Conservation (phyloP, 2,329 filamentous ascomycete species). For the Lojkania enalia region DNA sequence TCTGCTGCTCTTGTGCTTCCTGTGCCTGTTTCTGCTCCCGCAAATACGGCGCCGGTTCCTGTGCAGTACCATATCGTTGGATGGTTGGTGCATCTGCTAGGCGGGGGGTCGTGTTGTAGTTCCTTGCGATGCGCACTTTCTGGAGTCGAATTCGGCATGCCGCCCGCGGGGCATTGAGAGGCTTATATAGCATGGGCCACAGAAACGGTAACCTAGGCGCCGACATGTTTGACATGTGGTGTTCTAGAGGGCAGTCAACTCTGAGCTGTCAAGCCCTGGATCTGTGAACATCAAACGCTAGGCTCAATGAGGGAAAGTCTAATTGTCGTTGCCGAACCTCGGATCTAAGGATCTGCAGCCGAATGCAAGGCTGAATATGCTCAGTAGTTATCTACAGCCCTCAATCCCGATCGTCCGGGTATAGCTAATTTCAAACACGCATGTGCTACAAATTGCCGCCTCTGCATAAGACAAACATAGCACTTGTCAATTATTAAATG, state of each 20-base stretch:
- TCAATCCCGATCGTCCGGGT: too few species aligned
- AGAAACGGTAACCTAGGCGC: conserved; percentile 51
- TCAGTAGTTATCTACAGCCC: too few species aligned
- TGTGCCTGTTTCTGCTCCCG: conserved; percentile 15
- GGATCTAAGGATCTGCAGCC: too few species aligned
- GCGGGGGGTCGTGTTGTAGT: conserved; percentile 36
- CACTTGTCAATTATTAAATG: too few species aligned
- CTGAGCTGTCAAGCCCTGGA: too few species aligned
- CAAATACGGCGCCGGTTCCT: conserved; percentile 50
- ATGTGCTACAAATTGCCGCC: too few species aligned
- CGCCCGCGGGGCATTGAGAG: conserved; percentile 27
- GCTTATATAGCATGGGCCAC: conserved; percentile 51
- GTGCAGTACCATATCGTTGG: conserved; percentile 54
- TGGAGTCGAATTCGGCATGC: conserved; percentile 26
- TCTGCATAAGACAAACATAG: too few species aligned
- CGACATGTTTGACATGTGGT: conserved; percentile 40
- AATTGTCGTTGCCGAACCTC: too few species aligned
- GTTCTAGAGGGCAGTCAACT: neutral
- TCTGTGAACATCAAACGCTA: too few species aligned
- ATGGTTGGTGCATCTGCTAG: conserved; percentile 32
- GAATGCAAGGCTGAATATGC: too few species aligned
- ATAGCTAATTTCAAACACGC: too few species aligned
- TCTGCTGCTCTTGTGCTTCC: conserved; percentile 7
- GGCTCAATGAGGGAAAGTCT: too few species aligned
- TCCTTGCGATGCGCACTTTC: conserved; percentile 21